Percentiles rank a stretch among this genome's conserved stretches.
Conservation (phyloP, 2,329 filamentous ascomycete genomes). For the Cytospora chrysosperma region DNA sequence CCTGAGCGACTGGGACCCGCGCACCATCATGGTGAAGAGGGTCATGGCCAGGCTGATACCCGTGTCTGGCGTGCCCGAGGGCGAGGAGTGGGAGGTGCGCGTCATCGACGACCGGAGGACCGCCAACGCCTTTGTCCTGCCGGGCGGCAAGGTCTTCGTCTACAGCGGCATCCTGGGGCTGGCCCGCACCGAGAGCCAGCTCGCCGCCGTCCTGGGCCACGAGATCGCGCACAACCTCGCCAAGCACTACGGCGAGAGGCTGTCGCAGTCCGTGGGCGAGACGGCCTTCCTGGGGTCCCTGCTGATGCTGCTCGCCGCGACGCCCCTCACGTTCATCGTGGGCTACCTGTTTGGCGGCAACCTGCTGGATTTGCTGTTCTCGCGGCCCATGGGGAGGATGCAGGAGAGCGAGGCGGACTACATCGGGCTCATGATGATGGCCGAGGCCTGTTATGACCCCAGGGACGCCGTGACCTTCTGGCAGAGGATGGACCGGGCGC, state of each 20-base stretch:
- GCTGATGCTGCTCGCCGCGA: constrained; percentile 46
- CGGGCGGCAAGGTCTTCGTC: constrained; percentile 78
- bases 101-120: constrained; percentile 66
- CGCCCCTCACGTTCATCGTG: constrained; percentile 44
- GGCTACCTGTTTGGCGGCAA: constrained; percentile 44
- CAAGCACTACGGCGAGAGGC: constrained; percentile 64
- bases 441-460: constrained; percentile 74
- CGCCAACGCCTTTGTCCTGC: constrained; percentile 75
- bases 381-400: constrained; percentile 64
- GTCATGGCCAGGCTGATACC: constrained; percentile 68
- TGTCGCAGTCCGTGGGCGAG: constrained; percentile 52
- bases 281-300: constrained; percentile 51
- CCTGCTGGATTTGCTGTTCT: constrained; percentile 63
- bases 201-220: constrained; percentile 75
- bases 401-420: constrained; percentile 80
- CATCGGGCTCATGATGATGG: constrained; percentile 81
- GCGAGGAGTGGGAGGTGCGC: constrained; percentile 64
- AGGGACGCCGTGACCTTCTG: constrained; percentile 65
- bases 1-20: constrained; percentile 57
- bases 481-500: constrained; percentile 60
- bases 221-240: constrained; percentile 78
- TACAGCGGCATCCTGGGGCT: constrained; percentile 71
- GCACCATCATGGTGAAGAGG: constrained; percentile 55
- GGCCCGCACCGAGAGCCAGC: constrained; percentile 63
- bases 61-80: constrained; percentile 55